phyloP scores from a whole-genome alignment of 441 rosid species.

The Populus hybrid region DNA sequence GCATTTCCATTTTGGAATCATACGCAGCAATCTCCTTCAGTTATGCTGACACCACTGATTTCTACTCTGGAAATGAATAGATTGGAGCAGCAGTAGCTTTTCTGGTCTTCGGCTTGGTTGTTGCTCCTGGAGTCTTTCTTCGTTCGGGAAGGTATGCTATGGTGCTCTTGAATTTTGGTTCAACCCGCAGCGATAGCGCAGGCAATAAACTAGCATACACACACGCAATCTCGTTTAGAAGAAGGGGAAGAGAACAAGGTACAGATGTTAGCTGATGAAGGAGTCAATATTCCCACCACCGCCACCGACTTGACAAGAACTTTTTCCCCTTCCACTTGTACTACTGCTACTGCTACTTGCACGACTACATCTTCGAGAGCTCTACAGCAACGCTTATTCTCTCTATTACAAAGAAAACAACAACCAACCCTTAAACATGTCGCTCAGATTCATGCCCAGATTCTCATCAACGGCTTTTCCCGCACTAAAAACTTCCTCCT shows the following conservation, averaged over 20 bases:
- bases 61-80: constrained; percentile 34
- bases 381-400: constrained; percentile 36
- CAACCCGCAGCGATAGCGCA: not conserved
- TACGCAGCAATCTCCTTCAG: constrained; percentile 11
- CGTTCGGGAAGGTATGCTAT: constrained; percentile 70
- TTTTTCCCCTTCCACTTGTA: not conserved
- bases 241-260: not conserved
- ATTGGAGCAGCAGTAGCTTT: constrained; percentile 91
- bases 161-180: constrained; percentile 16
- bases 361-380: constrained; percentile 23
- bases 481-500: constrained; percentile 35
- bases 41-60: constrained; percentile 13
- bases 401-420: constrained; percentile 25
- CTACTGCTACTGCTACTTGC: not conserved
- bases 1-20: not conserved
- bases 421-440: constrained; percentile 14
- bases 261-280: not conserved
- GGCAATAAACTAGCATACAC: no score
- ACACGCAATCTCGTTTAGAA: not conserved
- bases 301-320: not conserved
- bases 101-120: constrained; percentile 83
- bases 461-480: constrained; percentile 38
- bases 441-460: constrained; percentile 45
- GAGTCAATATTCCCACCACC: not conserved
- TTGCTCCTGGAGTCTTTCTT: constrained; percentile 93